Evolutionary conservation across 305 asterid species (phyloP).

Genomic region (Fraxinus paxiana): DNA sequence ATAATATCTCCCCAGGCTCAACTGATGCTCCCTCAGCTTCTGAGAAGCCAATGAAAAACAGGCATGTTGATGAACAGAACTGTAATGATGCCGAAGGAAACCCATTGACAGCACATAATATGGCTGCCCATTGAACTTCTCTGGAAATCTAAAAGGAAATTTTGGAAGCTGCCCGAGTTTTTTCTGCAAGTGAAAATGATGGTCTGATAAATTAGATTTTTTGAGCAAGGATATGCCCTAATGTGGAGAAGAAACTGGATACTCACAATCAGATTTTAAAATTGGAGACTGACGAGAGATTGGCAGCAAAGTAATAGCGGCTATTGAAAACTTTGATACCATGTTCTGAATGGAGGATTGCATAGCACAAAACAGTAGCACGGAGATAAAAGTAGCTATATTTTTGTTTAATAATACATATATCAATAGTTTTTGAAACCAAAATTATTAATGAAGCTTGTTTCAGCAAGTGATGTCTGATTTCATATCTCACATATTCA

Average conservation of each 20-base stretch:
- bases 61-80: background rate
- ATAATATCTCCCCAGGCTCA: background rate
- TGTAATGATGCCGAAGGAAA: constrained; percentile 15
- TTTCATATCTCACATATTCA: background rate
- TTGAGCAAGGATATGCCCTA: background rate
- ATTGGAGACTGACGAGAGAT: background rate
- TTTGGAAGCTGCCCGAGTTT: background rate
- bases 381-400: background rate
- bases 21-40: background rate
- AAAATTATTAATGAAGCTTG: background rate
- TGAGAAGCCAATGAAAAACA: background rate
- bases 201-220: background rate
- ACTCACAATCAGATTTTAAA: background rate
- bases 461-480: background rate
- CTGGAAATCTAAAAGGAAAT: constrained; percentile 19
- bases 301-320: background rate
- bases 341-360: background rate
- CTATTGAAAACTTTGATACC: background rate
- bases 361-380: background rate
- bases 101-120: constrained; percentile 21
- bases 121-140: constrained; percentile 25
- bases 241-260: background rate
- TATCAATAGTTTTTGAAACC: background rate
- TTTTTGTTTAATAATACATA: background rate
- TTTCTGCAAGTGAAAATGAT: background rate